A percentile compares a stretch with the other conserved stretches of the same genome.
These are phyloP conservation scores for Neurospora sp. DNA, from an alignment of 2,329 filamentous ascomycete genomes.

Conservation along the genomic window DNA sequence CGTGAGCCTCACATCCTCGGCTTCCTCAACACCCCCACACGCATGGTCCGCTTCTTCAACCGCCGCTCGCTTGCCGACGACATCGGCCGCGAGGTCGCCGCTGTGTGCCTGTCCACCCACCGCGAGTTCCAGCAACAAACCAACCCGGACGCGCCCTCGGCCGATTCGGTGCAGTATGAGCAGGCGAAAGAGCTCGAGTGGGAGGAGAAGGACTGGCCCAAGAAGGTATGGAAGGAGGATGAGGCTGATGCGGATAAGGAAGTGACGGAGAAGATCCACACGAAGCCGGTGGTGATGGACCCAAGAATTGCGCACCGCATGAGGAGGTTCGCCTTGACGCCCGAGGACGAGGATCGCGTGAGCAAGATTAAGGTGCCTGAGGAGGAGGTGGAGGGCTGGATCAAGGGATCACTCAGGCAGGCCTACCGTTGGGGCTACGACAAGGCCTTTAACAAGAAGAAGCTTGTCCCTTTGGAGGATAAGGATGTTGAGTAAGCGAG, in stretches of 20 bases:
- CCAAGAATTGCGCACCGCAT: slow-evolving; percentile 66
- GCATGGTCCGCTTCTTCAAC: slow-evolving; percentile 81
- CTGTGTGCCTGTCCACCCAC: slow-evolving; percentile 59
- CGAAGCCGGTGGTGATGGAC: slow-evolving; percentile 66
- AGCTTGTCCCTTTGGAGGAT: slow-evolving; percentile 21
- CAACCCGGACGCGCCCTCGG: slow-evolving; percentile 18
- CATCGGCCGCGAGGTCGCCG: slow-evolving; percentile 78
- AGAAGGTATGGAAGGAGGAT: slow-evolving; percentile 31
- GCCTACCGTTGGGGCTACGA: slow-evolving; percentile 40
- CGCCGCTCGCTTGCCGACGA: slow-evolving; percentile 76
- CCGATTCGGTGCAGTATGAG: slow-evolving; percentile 36
- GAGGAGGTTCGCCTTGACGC: slow-evolving; percentile 62
- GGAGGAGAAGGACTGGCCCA: slow-evolving; percentile 27
- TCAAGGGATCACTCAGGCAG: slow-evolving; percentile 48
- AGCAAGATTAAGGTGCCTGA: slow-evolving; percentile 51
- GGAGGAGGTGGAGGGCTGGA: slow-evolving; percentile 60
- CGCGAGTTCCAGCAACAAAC: slow-evolving; percentile 38
- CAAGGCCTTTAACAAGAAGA: slow-evolving; percentile 31
- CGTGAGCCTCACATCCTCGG: slow-evolving; percentile 84
- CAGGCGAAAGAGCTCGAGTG: slow-evolving; percentile 52
- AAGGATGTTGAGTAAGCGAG: slow-evolving; percentile 12
- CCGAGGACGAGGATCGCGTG: slow-evolving; percentile 61
- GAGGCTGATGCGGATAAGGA: slow-evolving; percentile 25
- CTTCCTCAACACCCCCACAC: slow-evolving; percentile 79
- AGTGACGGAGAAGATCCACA: slow-evolving; percentile 61